Conservation (phyloP, 1,139 yeast species). For the Pneumocystis wakefieldiae region DNA sequence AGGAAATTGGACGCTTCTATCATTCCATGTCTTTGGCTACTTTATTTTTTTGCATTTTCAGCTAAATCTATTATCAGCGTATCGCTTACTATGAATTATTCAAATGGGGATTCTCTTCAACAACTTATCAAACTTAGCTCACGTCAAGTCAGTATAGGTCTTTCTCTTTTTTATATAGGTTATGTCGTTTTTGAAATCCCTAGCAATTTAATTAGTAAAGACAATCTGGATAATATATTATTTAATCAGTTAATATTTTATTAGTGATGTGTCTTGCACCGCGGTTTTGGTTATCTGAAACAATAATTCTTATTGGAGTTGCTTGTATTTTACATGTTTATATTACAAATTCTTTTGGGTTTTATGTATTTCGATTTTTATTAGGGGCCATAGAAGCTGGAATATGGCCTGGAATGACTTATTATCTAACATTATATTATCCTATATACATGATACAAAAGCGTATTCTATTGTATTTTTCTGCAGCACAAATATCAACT, state of each 20-base stretch:
- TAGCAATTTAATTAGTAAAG: slow-evolving; percentile 34
- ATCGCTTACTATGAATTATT: not conserved
- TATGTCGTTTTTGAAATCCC: slow-evolving; percentile 53
- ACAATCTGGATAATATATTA: not conserved
- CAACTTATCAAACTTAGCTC: not conserved
- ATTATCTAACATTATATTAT: slow-evolving; percentile 72
- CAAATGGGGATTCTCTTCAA: not conserved
- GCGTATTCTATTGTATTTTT: slow-evolving; percentile 75
- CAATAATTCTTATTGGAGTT: slow-evolving; percentile 21
- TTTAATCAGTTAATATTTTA: not conserved
- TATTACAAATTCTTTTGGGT: slow-evolving; percentile 39
- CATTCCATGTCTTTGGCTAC: not conserved
- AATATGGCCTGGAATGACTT: slow-evolving; percentile 87
- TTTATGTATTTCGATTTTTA: slow-evolving; percentile 51
- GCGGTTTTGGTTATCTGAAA: slow-evolving; percentile 28
- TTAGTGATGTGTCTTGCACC: slow-evolving; percentile 44
- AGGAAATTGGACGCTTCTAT: not conserved
- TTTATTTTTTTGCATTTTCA: not conserved
- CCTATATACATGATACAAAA: slow-evolving; percentile 65
- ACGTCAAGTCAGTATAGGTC: not conserved
- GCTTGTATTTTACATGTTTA: slow-evolving; percentile 39
- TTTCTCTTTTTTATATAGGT: slow-evolving; percentile 58
- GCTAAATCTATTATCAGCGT: not conserved
- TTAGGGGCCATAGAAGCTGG: slow-evolving; percentile 80
- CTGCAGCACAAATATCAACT: slow-evolving; percentile 81